Evolutionary conservation across 768 basidiomycete species (phyloP).

Genomic region (Suillus subalutaceus): DNA sequence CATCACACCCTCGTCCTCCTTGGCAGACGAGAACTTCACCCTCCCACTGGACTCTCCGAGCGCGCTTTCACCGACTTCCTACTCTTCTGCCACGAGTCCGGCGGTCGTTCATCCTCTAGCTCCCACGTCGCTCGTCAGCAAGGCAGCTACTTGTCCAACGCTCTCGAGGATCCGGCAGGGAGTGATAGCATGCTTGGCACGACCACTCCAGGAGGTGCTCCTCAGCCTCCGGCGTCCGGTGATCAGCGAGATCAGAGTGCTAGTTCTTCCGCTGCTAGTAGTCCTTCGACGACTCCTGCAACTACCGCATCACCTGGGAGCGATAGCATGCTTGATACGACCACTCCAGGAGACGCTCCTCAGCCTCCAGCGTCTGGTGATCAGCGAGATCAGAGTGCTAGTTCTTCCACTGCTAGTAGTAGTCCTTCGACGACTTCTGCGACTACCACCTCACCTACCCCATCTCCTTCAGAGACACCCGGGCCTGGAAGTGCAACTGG

Average conservation of each 20-base stretch:
- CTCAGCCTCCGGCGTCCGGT: background rate
- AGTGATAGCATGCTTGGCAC: background rate
- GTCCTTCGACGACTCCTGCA: background rate
- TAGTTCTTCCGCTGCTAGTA: background rate
- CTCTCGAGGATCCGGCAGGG: background rate
- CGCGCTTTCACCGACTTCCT: constrained; percentile 30
- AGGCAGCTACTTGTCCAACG: constrained; percentile 13
- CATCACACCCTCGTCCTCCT: constrained; percentile 26
- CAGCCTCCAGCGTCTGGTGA: background rate
- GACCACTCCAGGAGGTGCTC: background rate
- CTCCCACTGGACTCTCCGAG: constrained; percentile 26
- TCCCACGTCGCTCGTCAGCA: constrained; percentile 27
- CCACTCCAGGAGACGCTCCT: background rate
- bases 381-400: background rate
- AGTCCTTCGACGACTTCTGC: background rate
- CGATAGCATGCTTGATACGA: background rate
- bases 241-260: background rate
- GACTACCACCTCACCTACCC: constrained; percentile 3
- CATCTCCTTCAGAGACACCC: background rate
- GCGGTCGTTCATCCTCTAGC: constrained; percentile 11
- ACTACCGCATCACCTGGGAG: constrained; percentile 3
- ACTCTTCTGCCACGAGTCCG: constrained; percentile 27
- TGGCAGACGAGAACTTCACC: constrained; percentile 18
- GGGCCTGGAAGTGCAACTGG: background rate
- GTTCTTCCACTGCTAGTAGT: background rate